Base-by-base conservation (phyloP, 352 stramenopile genomes). In the Globisporangium carolinianum region DNA sequence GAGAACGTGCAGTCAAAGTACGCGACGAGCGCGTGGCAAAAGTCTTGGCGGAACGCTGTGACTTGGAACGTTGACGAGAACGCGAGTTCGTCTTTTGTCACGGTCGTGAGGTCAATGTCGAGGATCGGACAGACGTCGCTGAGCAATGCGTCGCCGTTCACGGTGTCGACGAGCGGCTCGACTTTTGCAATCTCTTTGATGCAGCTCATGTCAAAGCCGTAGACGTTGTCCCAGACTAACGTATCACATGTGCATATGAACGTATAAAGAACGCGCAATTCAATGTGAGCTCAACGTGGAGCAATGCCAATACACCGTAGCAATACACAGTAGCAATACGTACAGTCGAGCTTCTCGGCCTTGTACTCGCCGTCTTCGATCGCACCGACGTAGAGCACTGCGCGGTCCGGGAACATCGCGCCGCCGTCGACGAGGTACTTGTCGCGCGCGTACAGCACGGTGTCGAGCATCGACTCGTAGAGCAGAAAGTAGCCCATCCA, bases 1-100 rank as follows among this genome's bases (percentile, higher is more conserved):
- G 90, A 97, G 78, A 99, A 99, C 17, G 86, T 94, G 73, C 96
- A 98, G 78, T 99, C 97, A 72, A 99, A 99, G 71, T 98, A 98
- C 0, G 92, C 89, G 12, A 99, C 96, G 41, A 99, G 85, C 42
- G 83, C 97, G 72, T 99, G 93, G 54, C 97, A 91, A 49, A 94
- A 98, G 62, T 99, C 97, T 63, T 98, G 96, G 41, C 95, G 88
- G 53, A 89, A 88, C 15, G 80, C 78, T 32, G 81, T 89, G 41
- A 99, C 62, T 63, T 86, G 71, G 69, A 99, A 99, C 0, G 80
- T 62, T 0, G 91, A 87, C 41, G 65, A 82, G 74, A 99, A 99
- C 51, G 81, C 73, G 35, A 99, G 69, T 74, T 99, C 85, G 58
- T 98, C 77, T 73, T 97, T 97, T 37, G 83, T 97, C 58, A 97